A percentile compares a stretch with the other conserved stretches of the same genome.
Conservation (phyloP, 1,139 yeast species). For the Keqinozyma sinolaborantium region DNA sequence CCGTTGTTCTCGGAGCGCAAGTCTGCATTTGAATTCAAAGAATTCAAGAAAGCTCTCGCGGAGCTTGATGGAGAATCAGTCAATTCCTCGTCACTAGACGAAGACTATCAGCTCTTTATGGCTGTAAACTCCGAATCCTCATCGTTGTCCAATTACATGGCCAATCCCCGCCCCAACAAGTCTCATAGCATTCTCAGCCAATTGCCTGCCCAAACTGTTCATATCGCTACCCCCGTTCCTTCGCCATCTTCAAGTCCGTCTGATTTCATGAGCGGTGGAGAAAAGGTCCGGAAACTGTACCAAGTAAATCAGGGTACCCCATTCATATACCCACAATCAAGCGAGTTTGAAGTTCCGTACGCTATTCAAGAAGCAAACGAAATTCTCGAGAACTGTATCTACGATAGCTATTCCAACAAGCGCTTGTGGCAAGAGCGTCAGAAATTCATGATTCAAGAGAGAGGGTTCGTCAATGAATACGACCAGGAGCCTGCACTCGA, state of each 20-base stretch:
- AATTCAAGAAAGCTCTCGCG: constrained; percentile 12
- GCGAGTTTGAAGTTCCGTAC: constrained; percentile 49
- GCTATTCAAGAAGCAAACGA: constrained; percentile 74
- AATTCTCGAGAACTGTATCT: constrained; percentile 58
- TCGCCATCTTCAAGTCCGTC: constrained; percentile 75
- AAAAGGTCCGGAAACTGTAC: constrained; percentile 66
- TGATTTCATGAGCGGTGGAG: constrained; percentile 54
- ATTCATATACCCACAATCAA: constrained; percentile 58
- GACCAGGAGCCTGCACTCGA: constrained; percentile 6
- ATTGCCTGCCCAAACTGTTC: constrained; percentile 63
- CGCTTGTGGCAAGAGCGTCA: constrained; percentile 74
- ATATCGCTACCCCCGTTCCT: constrained; percentile 86
- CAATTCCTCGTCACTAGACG: constrained; percentile 14
- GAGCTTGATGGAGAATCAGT: constrained; percentile 4
- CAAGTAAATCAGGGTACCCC: constrained; percentile 82
- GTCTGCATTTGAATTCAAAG: constrained; percentile 16
- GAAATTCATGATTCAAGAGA: constrained; percentile 68
- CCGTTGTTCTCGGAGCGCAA: constrained; percentile 50
- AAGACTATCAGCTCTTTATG: constrained; percentile 34
- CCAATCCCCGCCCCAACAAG: constrained; percentile 55
- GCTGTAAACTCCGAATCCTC: constrained; percentile 41
- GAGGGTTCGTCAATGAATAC: constrained; percentile 53
- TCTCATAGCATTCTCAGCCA: constrained; percentile 53
- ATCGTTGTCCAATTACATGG: constrained; percentile 55
- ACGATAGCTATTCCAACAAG: constrained; percentile 60